Base-by-base conservation (phyloP, 2,329 filamentous ascomycete genomes). In the Calonectria pseudoturangicola region DNA sequence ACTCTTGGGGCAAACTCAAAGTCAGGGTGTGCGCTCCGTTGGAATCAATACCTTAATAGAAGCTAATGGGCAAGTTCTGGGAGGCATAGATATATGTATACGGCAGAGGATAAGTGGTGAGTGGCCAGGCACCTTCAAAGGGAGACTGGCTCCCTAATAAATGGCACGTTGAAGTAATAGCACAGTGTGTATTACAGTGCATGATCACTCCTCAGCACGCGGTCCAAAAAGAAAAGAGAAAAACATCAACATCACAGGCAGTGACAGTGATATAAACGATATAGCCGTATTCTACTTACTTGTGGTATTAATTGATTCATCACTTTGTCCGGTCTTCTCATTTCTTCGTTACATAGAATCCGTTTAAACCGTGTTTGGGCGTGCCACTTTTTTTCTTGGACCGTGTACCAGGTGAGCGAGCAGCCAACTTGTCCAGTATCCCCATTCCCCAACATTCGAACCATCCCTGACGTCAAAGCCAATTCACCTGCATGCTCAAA, bases 401-500 rank as follows among this genome's bases (percentile, higher is more conserved):
- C 30, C 5, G 30, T 9, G 10, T 36, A 10, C 33, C 12, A 12
- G 10, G 33, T 36, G 33, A 12, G 10, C 10, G 10, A 36, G 33
- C 33, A 36, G 33, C 33, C 33, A 36, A 13, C 33, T 36, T 36
- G 33, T 70, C 66, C 54, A 9, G 66, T 71, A 68, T 56, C 70
- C 50, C 70, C 75, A 72, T 67, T 74, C 76, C 77, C 74, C 75
- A 79, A 78, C 77, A 78, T 70, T 78, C 70, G 68, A 65, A 69
- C 45, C 72, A 62, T 27, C 67, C 73, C 75, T 73, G 64, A 78
- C 65, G 73, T 79, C 74, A 73, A 74, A 36, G 28, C 51, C 66
- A 33, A 63, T 54, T 58, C 64, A 66, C 60, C 45, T 63, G 62
- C 65, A 62, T 43, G 66, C 62, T 51, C 25, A 43, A 25, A 45